phyloP scores from a whole-genome alignment of 805 yeast species.

The Ascoidea asiatica region DNA sequence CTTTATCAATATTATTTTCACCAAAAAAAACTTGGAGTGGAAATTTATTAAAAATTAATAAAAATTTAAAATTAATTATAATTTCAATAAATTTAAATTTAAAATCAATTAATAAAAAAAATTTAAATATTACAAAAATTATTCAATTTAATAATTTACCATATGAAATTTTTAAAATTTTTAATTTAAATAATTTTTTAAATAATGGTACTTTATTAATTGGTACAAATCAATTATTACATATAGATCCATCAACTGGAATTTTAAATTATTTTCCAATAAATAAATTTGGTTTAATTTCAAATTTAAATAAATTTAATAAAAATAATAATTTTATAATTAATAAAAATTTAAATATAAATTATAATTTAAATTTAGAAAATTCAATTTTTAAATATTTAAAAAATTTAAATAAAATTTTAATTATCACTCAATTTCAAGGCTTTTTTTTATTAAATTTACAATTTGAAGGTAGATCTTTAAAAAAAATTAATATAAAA shows the following conservation, averaged over 20 bases:
- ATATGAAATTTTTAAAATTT: slow-evolving; percentile 51
- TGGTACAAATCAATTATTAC: slow-evolving; percentile 69
- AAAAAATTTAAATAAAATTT: slow-evolving; percentile 2
- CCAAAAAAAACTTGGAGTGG: slow-evolving; percentile 72
- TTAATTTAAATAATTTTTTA: slow-evolving; percentile 52
- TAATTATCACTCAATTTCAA: slow-evolving; percentile 7
- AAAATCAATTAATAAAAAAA: slow-evolving; percentile 24
- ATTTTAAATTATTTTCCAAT: too few species aligned
- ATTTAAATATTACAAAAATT: slow-evolving; percentile 43
- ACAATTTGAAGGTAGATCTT: slow-evolving; percentile 8
- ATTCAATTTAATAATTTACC: slow-evolving; percentile 59
- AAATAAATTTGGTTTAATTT: too few species aligned
- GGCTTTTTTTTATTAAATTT: slow-evolving; percentile 9
- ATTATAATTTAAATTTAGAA: slow-evolving; percentile 8
- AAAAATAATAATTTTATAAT: slow-evolving; percentile 5
- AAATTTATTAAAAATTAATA: slow-evolving; percentile 42
- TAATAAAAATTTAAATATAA: slow-evolving; percentile 2
- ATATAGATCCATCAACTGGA: slow-evolving; percentile 43
- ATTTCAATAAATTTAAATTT: slow-evolving; percentile 52
- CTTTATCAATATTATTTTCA: slow-evolving; percentile 53
- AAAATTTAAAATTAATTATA: slow-evolving; percentile 47
- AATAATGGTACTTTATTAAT: slow-evolving; percentile 48
- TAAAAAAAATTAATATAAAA: slow-evolving; percentile 5
- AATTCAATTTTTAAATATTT: slow-evolving; percentile 4
- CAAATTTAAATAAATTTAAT: slow-evolving; percentile 1